Evolutionary conservation across 208 protist genomes (phyloP), one percentile per base, ranked within the genome.

Genomic region (Trypanosoma platydactyli): DNA sequence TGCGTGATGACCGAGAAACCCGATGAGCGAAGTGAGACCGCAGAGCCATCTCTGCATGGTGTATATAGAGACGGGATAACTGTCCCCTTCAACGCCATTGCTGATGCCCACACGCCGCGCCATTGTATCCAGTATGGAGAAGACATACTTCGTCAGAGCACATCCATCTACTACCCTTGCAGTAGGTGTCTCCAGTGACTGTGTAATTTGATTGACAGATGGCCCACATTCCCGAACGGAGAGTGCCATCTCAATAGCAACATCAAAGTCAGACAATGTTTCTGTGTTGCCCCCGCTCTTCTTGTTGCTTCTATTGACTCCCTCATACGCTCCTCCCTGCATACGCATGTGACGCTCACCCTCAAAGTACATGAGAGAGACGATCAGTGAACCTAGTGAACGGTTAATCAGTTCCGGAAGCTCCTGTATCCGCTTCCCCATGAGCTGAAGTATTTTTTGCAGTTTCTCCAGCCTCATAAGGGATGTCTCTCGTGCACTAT

Each of bases 1-100:
- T 3, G 80, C 80, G 45, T 89, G 64, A n/a, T 48, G 41, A 1
- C 86, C 83, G 60, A 96, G 77, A 48, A 90, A 86, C 5, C 71
- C 74, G 27, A 94, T 72, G 24, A 94, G 77, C 6, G 77, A 81
- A 6, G 73, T 72, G 5, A 94, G 57, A 12, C 81, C 84, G 4
- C 79, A 76, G n/a, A 96, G 71, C 84, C 91, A 94, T 1, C 88
- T 79, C 12, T 79, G 79, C 3, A 60, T 60, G 11, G 76, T 84
- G 22, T 65, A 68, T 16, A 62, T 35, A 35, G 80, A 84, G 4
- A 80, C 71, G 45, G n/a, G 24, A 16, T 49, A 40, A 25, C 4
- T 33, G 22, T 63, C 22, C 16, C 33, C 27, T 5, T 42, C 40
- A 11, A 42, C 25, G 27, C 54, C 64, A 56, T 56, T 60, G 15